A percentile compares a stretch with the other conserved stretches of the same genome.
Conservation (phyloP, 1,139 yeast genomes). For the Diutina siamensis region DNA sequence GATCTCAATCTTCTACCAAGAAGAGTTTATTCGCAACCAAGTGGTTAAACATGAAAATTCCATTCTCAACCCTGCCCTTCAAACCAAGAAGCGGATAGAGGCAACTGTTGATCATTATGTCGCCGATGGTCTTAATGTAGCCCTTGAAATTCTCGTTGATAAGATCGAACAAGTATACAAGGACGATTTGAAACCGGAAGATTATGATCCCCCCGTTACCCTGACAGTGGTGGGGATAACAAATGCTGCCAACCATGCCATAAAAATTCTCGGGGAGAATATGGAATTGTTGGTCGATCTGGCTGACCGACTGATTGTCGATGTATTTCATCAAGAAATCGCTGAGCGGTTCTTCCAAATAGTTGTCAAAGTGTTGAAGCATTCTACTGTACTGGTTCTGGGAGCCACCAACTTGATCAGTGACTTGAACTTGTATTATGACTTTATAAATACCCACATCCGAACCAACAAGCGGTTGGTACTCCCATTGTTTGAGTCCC, state of each 20-base stretch:
- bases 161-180: conserved; percentile 44
- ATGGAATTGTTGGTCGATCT: conserved; percentile 67
- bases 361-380: conserved; percentile 61
- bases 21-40: conserved; percentile 56
- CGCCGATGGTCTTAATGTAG: conserved; percentile 84
- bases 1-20: conserved; percentile 83
- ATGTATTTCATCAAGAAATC: conserved; percentile 88
- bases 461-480: conserved; percentile 53
- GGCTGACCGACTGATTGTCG: conserved; percentile 80
- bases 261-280: conserved; percentile 58
- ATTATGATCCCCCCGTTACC: conserved; percentile 22
- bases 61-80: conserved; percentile 68
- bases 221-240: conserved; percentile 42
- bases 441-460: conserved; percentile 49
- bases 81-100: conserved; percentile 72
- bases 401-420: conserved; percentile 76
- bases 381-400: conserved; percentile 56
- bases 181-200: conserved; percentile 17
- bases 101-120: conserved; percentile 75
- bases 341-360: conserved; percentile 77
- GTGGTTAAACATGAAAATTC: conserved; percentile 62
- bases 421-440: conserved; percentile 66
- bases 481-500: conserved; percentile 65
- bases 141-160: conserved; percentile 76
- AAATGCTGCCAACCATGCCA: conserved; percentile 51